Evolutionary conservation across 495 filamentous ascomycete genomes (phyloP).

Genomic region (Aspergillus biplanus): DNA sequence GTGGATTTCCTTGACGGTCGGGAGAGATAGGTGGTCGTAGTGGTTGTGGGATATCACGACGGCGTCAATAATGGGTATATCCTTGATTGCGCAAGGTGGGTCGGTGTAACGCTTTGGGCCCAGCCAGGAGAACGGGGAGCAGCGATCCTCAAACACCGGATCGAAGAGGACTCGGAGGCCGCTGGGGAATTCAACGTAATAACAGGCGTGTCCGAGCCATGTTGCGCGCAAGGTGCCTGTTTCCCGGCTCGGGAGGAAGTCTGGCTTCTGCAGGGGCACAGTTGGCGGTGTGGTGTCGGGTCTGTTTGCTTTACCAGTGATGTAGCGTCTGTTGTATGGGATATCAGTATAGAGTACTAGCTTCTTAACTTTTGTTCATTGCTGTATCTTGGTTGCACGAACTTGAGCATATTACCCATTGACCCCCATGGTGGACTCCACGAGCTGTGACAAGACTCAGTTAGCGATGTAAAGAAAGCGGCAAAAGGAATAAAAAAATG

Average conservation of each 20-base stretch:
- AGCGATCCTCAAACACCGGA: conserved; percentile 90
- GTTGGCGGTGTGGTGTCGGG: conserved; percentile 69
- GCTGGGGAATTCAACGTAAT: conserved; percentile 86
- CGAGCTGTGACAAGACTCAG: conserved; percentile 31
- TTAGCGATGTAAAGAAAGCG: conserved; percentile 21
- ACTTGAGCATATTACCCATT: conserved; percentile 2
- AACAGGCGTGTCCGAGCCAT: conserved; percentile 96
- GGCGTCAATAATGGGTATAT: conserved; percentile 83
- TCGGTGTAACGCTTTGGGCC: conserved; percentile 84
- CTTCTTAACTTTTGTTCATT: not conserved
- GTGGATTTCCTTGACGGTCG: conserved; percentile 70
- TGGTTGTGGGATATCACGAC: conserved; percentile 93
- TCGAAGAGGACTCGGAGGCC: conserved; percentile 93
- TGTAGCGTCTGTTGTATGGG: conserved; percentile 47
- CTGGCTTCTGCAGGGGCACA: conserved; percentile 68
- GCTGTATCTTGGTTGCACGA: not conserved
- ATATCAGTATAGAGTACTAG: not conserved
- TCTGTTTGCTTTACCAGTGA: conserved; percentile 60
- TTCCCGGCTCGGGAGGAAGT: conserved; percentile 65
- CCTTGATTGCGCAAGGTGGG: conserved; percentile 73
- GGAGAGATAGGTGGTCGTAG: conserved; percentile 89
- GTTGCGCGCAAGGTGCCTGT: conserved; percentile 76
- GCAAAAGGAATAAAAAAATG: conserved; percentile 1
- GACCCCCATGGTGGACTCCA: conserved; percentile 29
- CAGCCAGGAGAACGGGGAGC: conserved; percentile 71